phyloP scores from a whole-genome alignment of 148 eudicot species.

The Suaeda aralocaspica region DNA sequence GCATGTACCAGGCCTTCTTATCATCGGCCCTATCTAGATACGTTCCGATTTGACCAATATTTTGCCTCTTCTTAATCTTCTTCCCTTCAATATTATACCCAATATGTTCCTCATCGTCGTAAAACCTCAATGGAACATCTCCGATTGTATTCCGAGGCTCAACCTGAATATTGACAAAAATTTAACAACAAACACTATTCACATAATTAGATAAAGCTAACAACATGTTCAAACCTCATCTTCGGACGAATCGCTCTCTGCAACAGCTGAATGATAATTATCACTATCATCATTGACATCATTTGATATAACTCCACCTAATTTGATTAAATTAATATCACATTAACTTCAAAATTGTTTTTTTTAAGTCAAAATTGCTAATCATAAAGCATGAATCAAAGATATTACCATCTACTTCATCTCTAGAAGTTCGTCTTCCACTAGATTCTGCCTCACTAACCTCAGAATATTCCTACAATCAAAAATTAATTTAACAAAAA shows the following conservation, averaged over 20 bases:
- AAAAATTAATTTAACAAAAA: no score
- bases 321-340: constrained; percentile 13
- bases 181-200: neutral
- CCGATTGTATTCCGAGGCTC: constrained; percentile 91
- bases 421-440: constrained; percentile 30
- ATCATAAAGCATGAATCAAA: neutral
- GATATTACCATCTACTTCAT: constrained; percentile 53
- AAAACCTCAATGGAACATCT: constrained; percentile 86
- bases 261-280: constrained; percentile 44
- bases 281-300: constrained; percentile 46
- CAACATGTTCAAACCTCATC: constrained; percentile 62
- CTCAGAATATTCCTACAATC: neutral
- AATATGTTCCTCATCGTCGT: constrained; percentile 91
- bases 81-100: constrained; percentile 82
- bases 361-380: no score
- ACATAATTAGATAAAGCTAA: neutral
- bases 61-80: constrained; percentile 87
- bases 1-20: constrained; percentile 65
- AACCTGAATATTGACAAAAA: constrained; percentile 37
- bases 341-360: neutral
- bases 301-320: constrained; percentile 25
- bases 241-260: constrained; percentile 97
- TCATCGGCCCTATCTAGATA: constrained; percentile 76
- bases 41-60: constrained; percentile 53
- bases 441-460: constrained; percentile 15